phyloP scores from a whole-genome alignment of 192 early-diverging fungal species.

The Diversispora epigaea region DNA sequence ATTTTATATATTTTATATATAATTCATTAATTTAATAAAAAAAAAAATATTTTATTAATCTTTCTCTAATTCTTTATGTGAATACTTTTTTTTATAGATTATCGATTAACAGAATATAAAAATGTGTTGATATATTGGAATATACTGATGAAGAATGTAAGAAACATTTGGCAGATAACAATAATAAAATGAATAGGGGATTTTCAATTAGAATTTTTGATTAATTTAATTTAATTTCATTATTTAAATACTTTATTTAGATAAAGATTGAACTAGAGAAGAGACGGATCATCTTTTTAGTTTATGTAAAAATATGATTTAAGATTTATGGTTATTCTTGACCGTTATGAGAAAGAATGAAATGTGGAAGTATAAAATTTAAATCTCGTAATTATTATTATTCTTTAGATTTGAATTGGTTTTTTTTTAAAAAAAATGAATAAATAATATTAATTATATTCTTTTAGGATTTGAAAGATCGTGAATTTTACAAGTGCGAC shows the following conservation, averaged over 20 bases:
- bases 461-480: slow-evolving; percentile 78
- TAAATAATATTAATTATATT: neutral
- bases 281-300: slow-evolving; percentile 75
- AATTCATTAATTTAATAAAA: slow-evolving; percentile 19
- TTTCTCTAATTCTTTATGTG: too few species aligned
- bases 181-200: neutral
- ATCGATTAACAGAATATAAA: slow-evolving; percentile 77
- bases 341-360: slow-evolving; percentile 69
- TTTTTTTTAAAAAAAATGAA: neutral
- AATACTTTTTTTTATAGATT: slow-evolving; percentile 68
- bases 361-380: slow-evolving; percentile 56
- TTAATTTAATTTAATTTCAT: neutral
- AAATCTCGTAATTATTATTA: too few species aligned
- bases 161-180: too few species aligned
- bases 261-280: slow-evolving; percentile 76
- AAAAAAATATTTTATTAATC: too few species aligned
- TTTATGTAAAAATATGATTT: slow-evolving; percentile 73
- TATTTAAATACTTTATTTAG: slow-evolving; percentile 36
- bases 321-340: slow-evolving; percentile 80
- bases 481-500: slow-evolving; percentile 66
- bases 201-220: neutral
- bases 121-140: slow-evolving; percentile 60
- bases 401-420: too few species aligned
- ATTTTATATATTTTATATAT: too few species aligned
- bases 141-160: slow-evolving; percentile 89